Evolutionary conservation across 2,329 filamentous ascomycete genomes (phyloP).

Genomic region (Aspergillus alliaceus): DNA sequence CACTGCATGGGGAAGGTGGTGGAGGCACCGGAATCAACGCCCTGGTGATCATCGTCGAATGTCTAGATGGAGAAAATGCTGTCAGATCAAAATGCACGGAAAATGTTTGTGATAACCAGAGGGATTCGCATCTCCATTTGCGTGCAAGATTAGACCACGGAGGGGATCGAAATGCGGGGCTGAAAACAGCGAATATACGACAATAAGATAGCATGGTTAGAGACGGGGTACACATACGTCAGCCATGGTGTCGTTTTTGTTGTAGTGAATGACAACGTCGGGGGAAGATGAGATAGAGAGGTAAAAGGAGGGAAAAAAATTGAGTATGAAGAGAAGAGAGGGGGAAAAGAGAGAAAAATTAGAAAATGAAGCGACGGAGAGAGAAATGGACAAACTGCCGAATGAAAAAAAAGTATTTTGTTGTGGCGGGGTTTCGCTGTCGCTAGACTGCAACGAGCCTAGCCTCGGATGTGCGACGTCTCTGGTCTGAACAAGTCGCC

Average conservation of each 20-base stretch:
- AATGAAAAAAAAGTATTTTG: conserved; percentile 31
- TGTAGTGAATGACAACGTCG: conserved; percentile 8
- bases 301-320: conserved; percentile 21
- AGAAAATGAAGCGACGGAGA: conserved; percentile 23
- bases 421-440: conserved; percentile 33
- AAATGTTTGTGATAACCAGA: background rate
- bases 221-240: conserved; percentile 55
- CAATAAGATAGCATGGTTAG: conserved; percentile 22
- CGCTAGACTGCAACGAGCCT: conserved; percentile 26
- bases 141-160: conserved; percentile 11
- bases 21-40: conserved; percentile 97
- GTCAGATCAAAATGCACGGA: conserved; percentile 12
- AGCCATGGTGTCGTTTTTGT: conserved; percentile 58
- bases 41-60: conserved; percentile 95
- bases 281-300: conserved; percentile 21
- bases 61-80: conserved; percentile 54
- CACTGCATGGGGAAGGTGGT: conserved; percentile 97
- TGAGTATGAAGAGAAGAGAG: conserved; percentile 19
- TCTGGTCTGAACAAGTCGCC: background rate
- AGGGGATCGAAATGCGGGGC: conserved; percentile 30
- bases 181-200: conserved; percentile 19
- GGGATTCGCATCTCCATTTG: background rate
- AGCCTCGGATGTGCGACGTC: conserved; percentile 17
- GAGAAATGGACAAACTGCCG: conserved; percentile 27
- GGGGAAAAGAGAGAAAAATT: conserved; percentile 23